Conservation (phyloP, 352 stramenopile species). For the Pythium oligandrum region DNA sequence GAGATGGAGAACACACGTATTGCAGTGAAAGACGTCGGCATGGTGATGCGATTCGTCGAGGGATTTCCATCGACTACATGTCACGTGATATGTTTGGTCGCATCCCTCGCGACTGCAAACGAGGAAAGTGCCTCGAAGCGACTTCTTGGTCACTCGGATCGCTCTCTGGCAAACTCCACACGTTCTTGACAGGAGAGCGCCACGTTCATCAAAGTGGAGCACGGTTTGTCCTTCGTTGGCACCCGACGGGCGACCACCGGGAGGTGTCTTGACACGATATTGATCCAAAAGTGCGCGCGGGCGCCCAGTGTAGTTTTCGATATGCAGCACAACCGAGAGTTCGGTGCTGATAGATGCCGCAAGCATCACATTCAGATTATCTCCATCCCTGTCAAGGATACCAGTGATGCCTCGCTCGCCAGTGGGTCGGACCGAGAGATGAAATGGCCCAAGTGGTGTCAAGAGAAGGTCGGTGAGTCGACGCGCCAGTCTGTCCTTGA, state of each 20-base stretch:
- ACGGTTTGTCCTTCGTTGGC: conserved; percentile 26
- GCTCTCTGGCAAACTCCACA: conserved; percentile 48
- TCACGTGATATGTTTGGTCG: conserved; percentile 51
- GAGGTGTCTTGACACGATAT: conserved; percentile 25
- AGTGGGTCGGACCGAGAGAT: conserved; percentile 32
- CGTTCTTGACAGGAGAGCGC: conserved; percentile 36
- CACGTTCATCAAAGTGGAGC: conserved; percentile 52
- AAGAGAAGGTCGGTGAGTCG: conserved; percentile 48
- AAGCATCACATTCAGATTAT: conserved; percentile 58
- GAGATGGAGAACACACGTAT: conserved; percentile 25
- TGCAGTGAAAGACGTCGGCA: conserved; percentile 40
- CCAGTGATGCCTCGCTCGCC: conserved; percentile 37
- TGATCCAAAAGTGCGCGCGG: conserved; percentile 37
- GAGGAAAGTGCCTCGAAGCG: conserved; percentile 22
- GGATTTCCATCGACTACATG: conserved; percentile 59
- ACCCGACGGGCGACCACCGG: not conserved
- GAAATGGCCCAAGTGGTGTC: conserved; percentile 43
- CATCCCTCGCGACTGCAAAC: conserved; percentile 46
- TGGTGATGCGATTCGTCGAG: conserved; percentile 24
- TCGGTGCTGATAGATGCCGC: conserved; percentile 39
- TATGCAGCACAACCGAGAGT: conserved; percentile 38
- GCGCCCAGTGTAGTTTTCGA: conserved; percentile 55
- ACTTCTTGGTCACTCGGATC: conserved; percentile 31
- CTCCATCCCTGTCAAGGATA: conserved; percentile 48
- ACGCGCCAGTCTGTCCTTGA: conserved; percentile 47